A percentile compares a stretch with the other conserved stretches of the same genome.
Conservation (phyloP, 2,329 filamentous ascomycete genomes). For the Microdochium paspali region DNA sequence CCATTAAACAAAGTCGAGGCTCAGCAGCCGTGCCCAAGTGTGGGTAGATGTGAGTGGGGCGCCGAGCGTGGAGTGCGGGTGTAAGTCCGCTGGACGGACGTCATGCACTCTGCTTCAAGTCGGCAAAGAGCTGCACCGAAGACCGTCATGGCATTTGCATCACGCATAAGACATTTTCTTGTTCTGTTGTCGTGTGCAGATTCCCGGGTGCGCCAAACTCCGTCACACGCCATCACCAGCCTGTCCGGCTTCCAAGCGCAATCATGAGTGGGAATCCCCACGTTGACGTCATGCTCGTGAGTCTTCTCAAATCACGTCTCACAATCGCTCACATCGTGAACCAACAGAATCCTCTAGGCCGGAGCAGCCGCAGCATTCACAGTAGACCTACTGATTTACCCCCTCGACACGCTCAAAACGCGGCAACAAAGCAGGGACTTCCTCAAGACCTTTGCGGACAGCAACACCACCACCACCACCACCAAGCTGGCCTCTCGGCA, state of each 20-base stretch:
- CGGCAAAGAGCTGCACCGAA: too few relatives aligned
- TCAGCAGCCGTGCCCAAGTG: too few relatives aligned
- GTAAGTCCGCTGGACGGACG: too few relatives aligned
- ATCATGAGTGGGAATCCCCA: constrained; percentile 17
- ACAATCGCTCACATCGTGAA: background rate
- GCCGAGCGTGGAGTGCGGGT: too few relatives aligned
- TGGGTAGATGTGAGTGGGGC: too few relatives aligned
- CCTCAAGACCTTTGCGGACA: constrained; percentile 52
- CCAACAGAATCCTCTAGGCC: constrained; percentile 41
- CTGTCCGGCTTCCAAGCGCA: constrained; percentile 2
- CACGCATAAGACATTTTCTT: background rate
- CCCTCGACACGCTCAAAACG: constrained; percentile 84
- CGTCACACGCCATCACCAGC: background rate
- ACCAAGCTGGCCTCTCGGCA: constrained; percentile 35
- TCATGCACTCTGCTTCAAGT: too few relatives aligned
- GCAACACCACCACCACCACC: constrained; percentile 42
- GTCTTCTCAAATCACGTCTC: constrained; percentile 1
- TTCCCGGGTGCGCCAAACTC: background rate
- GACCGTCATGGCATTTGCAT: too few relatives aligned
- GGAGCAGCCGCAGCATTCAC: constrained; percentile 79
- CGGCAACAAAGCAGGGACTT: constrained; percentile 74
- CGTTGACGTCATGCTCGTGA: constrained; percentile 18
- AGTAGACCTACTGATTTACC: constrained; percentile 78
- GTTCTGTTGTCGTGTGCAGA: background rate
- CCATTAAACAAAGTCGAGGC: too few relatives aligned